Conservation (phyloP, 805 yeast species). For the Saccharomycopsis sp. region DNA sequence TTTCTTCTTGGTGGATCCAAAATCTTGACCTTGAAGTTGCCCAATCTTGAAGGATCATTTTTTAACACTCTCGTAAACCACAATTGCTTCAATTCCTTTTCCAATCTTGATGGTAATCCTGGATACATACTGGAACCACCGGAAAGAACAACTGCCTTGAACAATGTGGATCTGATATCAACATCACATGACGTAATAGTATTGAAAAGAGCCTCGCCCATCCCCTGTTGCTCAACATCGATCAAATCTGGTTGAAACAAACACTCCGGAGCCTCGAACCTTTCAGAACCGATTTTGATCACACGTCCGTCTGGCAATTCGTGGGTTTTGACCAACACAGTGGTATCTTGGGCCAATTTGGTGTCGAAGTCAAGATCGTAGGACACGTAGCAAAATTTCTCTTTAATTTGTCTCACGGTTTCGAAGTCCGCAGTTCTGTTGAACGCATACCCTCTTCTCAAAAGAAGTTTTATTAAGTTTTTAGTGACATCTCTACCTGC, state of each 20-base stretch:
- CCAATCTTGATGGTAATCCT: slow-evolving; percentile 91
- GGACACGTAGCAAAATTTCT: slow-evolving; percentile 89
- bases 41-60: slow-evolving; percentile 80
- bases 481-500: slow-evolving; percentile 99
- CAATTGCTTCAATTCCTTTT: slow-evolving; percentile 91
- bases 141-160: slow-evolving; percentile 85
- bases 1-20: slow-evolving; percentile 99
- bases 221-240: slow-evolving; percentile 94
- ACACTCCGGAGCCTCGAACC: slow-evolving; percentile 96
- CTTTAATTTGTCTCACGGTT: slow-evolving; percentile 96
- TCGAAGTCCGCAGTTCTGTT: slow-evolving; percentile 98
- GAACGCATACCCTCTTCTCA: slow-evolving; percentile 96
- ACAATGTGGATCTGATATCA: slow-evolving; percentile 82
- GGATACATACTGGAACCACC: slow-evolving; percentile 99
- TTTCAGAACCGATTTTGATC: slow-evolving; percentile 88
- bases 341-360: slow-evolving; percentile 87
- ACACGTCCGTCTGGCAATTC: slow-evolving; percentile 96
- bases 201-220: slow-evolving; percentile 87
- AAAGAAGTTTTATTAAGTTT: slow-evolving; percentile 79
- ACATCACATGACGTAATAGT: slow-evolving; percentile 93
- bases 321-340: slow-evolving; percentile 82
- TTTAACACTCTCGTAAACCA: slow-evolving; percentile 88
- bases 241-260: slow-evolving; percentile 92
- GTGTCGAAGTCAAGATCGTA: slow-evolving; percentile 89
- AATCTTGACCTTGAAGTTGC: slow-evolving; percentile 89